phyloP scores from a whole-genome alignment of 371 early-diverging fungal species.

The Mortierella sp. region DNA sequence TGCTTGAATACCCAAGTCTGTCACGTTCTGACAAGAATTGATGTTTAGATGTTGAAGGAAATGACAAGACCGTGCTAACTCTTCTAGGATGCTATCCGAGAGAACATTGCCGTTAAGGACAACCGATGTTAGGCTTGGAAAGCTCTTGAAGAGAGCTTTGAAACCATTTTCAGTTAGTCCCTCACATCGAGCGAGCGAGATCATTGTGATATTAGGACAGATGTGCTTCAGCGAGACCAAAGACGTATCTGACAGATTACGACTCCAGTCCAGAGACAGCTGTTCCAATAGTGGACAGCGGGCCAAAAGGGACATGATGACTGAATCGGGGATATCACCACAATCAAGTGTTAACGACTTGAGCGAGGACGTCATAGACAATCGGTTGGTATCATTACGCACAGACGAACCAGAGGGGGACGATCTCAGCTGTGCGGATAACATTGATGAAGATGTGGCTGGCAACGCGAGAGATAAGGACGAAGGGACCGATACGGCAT shows the following conservation, averaged over 20 bases:
- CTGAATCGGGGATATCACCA: conserved; percentile 49
- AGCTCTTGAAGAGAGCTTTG: conserved; percentile 22
- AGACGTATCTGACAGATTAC: conserved; percentile 29
- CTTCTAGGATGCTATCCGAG: conserved; percentile 38
- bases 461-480: conserved; percentile 9
- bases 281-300: conserved; percentile 35
- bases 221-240: conserved; percentile 17
- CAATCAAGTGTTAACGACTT: conserved; percentile 40
- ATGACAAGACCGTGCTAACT: conserved; percentile 31
- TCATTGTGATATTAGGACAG: conserved; percentile 30
- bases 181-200: conserved; percentile 32
- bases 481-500: neutral
- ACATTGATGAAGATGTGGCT: conserved; percentile 22
- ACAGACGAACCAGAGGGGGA: neutral
- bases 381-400: neutral
- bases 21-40: conserved; percentile 33
- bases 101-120: conserved; percentile 27
- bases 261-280: conserved; percentile 37
- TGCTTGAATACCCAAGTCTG: conserved; percentile 39
- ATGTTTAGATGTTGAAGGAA: conserved; percentile 32
- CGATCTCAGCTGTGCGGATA: conserved; percentile 37
- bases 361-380: conserved; percentile 23
- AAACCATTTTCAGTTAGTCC: conserved; percentile 25
- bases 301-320: conserved; percentile 34
- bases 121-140: conserved; percentile 23